Base-by-base conservation (phyloP, 805 yeast genomes). In the Candida suzukii region DNA sequence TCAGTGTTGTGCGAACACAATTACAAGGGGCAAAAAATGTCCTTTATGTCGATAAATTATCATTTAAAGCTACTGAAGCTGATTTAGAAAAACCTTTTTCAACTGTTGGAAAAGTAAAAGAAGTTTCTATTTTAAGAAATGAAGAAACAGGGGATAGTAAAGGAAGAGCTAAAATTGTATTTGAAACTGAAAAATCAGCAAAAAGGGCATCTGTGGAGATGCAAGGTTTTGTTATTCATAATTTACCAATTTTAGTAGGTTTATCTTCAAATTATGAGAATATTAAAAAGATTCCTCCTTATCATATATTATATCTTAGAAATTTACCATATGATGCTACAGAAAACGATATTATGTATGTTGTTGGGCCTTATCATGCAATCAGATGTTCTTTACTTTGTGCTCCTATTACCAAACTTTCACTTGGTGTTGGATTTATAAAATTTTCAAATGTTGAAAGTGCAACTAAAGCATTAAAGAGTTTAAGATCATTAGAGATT, bases 361-460 rank as follows among this genome's bases (percentile, higher is more conserved):
- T 50, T 6, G 50, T 59, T 30, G 55, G 53, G 9, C 56, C 55
- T 1, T 45, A 46, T 22, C 55, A 54, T 25, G 61, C 59, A 1
- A 27, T 57, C n/a, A 37, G 62, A 27, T 50, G 61, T 37, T 57
- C 58, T 17, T 40, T 60, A 14, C 50, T 51, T 13, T 45, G 54
- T 31, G 55, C 62, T 0, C 62, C 63, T 4, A 48, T 55, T n/a
- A 51, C 58, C 1, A 39, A 47, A 14, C 43, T 49, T 36, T 53
- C 60, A 19, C 39, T 58, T 13, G 86, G 85, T 2, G 77, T 74
- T 52, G 87, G 85, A 1, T 81, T 78, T 48, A 65, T 81, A 26
- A 80, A 83, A 48, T 81, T 78, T 52, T 71, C 68, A 13, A 50
- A 55, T 8, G 44, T 47, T 4, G 70, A 62, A 6, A 59, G 71